phyloP scores from a whole-genome alignment of 805 yeast species.

The Priceomyces carsonii region DNA sequence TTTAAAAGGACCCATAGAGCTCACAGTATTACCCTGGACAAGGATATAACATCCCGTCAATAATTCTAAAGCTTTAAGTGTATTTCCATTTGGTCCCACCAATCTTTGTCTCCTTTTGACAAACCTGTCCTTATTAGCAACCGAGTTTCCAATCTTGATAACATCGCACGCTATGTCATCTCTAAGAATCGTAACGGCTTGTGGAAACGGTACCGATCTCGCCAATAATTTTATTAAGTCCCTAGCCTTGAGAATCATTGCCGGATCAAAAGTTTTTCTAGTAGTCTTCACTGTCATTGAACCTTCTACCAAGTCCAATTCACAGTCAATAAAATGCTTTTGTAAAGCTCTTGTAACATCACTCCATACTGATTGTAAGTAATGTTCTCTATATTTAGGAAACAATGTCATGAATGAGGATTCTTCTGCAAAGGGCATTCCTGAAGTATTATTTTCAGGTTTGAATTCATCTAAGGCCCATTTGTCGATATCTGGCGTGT shows the following conservation, averaged over 20 bases:
- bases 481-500: constrained; percentile 89
- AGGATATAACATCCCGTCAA: constrained; percentile 93
- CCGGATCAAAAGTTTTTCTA: constrained; percentile 93
- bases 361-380: constrained; percentile 87
- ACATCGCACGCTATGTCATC: constrained; percentile 96
- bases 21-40: constrained; percentile 96
- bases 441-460: constrained; percentile 85
- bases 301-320: constrained; percentile 89
- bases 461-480: constrained; percentile 89
- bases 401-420: constrained; percentile 92
- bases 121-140: constrained; percentile 88
- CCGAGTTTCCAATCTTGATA: constrained; percentile 89
- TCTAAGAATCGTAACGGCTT: constrained; percentile 86
- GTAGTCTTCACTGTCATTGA: constrained; percentile 97
- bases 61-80: constrained; percentile 91
- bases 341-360: constrained; percentile 85
- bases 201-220: constrained; percentile 95
- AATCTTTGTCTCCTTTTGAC: constrained; percentile 94
- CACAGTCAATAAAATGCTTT: constrained; percentile 75
- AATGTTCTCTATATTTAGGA: constrained; percentile 94
- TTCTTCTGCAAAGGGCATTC: constrained; percentile 91
- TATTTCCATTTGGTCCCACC: constrained; percentile 96
- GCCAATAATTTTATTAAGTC: constrained; percentile 92
- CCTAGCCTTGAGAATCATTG: constrained; percentile 88
- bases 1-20: constrained; percentile 94